A percentile compares a stretch with the other conserved stretches of the same genome.
phyloP scores from a whole-genome alignment of 2,329 filamentous ascomycete species.

The Hymenoscyphus occultus region DNA sequence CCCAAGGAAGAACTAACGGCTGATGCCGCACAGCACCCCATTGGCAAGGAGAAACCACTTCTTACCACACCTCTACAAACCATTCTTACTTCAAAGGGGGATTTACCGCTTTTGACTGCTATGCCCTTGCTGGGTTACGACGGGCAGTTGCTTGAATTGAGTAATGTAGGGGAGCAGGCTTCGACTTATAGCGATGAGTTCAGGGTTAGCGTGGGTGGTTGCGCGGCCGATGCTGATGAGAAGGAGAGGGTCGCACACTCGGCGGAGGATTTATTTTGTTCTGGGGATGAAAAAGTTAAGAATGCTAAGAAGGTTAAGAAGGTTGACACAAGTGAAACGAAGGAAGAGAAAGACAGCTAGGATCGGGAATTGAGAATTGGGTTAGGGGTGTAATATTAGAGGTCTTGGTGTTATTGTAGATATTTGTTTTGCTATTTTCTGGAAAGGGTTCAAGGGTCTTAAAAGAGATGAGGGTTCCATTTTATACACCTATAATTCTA shows the following conservation, averaged over 20 bases:
- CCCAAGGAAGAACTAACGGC: slow-evolving; percentile 28
- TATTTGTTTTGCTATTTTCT: background rate
- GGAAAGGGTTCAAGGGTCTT: background rate
- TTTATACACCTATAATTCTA: background rate
- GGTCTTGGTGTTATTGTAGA: background rate
- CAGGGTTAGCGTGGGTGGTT: slow-evolving; percentile 64
- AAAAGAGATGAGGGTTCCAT: background rate
- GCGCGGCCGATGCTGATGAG: slow-evolving; percentile 36
- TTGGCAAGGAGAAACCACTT: slow-evolving; percentile 37
- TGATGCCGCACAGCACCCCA: slow-evolving; percentile 30
- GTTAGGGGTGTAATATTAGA: background rate
- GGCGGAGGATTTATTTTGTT: slow-evolving; percentile 33
- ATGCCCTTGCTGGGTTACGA: slow-evolving; percentile 64
- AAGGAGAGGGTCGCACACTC: slow-evolving; percentile 21
- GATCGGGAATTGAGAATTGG: background rate
- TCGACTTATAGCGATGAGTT: slow-evolving; percentile 57
- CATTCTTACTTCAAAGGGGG: slow-evolving; percentile 45
- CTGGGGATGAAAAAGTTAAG: slow-evolving; percentile 21
- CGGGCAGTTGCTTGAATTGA: slow-evolving; percentile 47
- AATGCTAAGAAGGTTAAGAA: slow-evolving; percentile 2
- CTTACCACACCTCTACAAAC: slow-evolving; percentile 50
- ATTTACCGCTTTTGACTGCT: slow-evolving; percentile 44
- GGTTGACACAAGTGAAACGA: background rate
- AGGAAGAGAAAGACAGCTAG: background rate
- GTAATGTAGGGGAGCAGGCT: slow-evolving; percentile 45